Conservation (phyloP, 2,329 filamentous ascomycete species). For the Aspergillus uvarum region DNA sequence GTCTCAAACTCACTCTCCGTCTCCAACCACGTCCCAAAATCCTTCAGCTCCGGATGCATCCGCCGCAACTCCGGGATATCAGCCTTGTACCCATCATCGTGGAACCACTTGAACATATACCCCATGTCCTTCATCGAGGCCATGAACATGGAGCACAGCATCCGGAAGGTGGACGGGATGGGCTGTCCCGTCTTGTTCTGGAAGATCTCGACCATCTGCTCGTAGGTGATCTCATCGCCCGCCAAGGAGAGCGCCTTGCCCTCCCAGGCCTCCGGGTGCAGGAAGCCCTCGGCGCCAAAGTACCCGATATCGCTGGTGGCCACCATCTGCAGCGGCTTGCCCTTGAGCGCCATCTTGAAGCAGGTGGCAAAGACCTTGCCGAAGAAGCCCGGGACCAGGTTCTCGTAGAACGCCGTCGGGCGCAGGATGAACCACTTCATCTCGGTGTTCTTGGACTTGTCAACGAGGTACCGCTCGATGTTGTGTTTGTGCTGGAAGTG, state of each 20-base stretch:
- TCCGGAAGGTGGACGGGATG: constrained; percentile 43
- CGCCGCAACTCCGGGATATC: constrained; percentile 46
- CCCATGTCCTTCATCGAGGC: constrained; percentile 46
- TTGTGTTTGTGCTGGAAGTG: constrained; percentile 64
- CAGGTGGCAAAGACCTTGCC: constrained; percentile 50
- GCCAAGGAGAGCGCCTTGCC: constrained; percentile 42
- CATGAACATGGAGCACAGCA: constrained; percentile 44
- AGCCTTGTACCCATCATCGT: constrained; percentile 47
- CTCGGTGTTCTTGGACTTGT: constrained; percentile 35
- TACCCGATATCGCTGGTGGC: constrained; percentile 52
- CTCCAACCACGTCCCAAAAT: constrained; percentile 51
- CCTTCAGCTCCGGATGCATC: constrained; percentile 47
- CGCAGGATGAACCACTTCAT: constrained; percentile 64
- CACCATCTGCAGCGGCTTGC: constrained; percentile 47
- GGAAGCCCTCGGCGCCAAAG: constrained; percentile 53
- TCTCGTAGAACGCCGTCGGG: constrained; percentile 64
- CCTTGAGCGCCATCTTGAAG: constrained; percentile 43
- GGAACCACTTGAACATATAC: constrained; percentile 55
- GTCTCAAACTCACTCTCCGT: constrained; percentile 41
- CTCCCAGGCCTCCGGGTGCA: constrained; percentile 47
- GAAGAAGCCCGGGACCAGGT: constrained; percentile 48
- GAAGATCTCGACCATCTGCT: constrained; percentile 48
- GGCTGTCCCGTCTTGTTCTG: constrained; percentile 47
- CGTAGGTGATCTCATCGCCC: constrained; percentile 53
- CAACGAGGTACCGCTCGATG: constrained; percentile 62